Base-by-base conservation (phyloP, 176 grass and related monocot genomes). In the Panicum miliaceum region DNA sequence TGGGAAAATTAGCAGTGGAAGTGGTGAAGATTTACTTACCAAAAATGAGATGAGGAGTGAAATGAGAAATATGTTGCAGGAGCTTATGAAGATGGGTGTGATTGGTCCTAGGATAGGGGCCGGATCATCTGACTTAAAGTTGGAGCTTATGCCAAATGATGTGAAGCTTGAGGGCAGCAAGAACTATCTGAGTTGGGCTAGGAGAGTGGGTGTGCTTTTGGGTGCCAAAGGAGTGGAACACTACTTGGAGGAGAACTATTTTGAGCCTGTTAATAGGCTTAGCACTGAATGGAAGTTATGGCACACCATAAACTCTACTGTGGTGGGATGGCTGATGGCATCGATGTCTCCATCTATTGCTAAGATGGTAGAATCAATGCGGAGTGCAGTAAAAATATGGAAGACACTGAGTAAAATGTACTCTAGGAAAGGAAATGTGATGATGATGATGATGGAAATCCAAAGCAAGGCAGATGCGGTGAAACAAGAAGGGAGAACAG, bases 381-480 rank as follows among this genome's bases (percentile, higher is more conserved):
- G 26, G 13, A 4, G 13, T 5, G 71, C 23, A 11, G 16, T 23
- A 74, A 9, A 48, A 34, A 74, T 74, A 0, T 74, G 26, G 25
- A 74, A 74, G 15, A 74, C 71, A 0, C 9, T 74, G 26, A 35
- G 25, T 2, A 53, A 34, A 26, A 74, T 74, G 46, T 73, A 74
- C 26, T 53, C 46, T 35, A 7, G 71, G 3, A 50, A 48, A 50
- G 70, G 70, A 3, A 73, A 73, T 48, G 68, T 71, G 22, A 71
- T 32, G 25, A 51, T 73, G 25, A 51, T 73, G 70, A 73, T 51
- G 45, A 48, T 73, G 43, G 45, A 73, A 18, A 29, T 64, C 35
- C 14, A 64, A 6, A 29, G 62, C 29, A 64, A 64, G 14, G 59
- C 25, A 0, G 59, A 62, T 62, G 25, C 59, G 14, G 59, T 62